Evolutionary conservation across 2,329 filamentous ascomycete genomes (phyloP), one percentile per base, ranked within the genome.

Genomic region (Fusarium concolor): DNA sequence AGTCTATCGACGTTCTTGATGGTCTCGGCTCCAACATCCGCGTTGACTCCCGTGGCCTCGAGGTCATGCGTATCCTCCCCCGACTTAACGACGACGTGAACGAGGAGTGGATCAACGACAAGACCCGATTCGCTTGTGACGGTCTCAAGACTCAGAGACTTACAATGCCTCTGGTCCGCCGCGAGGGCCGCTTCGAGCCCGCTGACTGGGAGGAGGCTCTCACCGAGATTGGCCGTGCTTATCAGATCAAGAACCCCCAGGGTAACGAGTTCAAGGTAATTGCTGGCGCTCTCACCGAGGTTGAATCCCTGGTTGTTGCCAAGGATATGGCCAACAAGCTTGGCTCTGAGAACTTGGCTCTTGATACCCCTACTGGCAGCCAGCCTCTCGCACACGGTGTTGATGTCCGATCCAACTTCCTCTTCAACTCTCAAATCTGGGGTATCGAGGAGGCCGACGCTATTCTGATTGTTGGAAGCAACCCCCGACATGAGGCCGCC

Each of bases 61-160:
- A 98, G 82, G 95, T 99, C 51, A 97, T 99, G 94, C 91, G 96
- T 74, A 87, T 99, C 63, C 78, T 97, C 17, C 96, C 96, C 62
- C 89, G 96, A 74, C 86, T 99, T 65, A 99, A 99, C 79, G 96
- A 99, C 78, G 94, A 98, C 75, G 89, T 99, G 75, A 99, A 99
- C 80, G 96, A 99, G 84, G 96, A 99, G 81, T 99, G 96, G 96
- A 98, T 99, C 80, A 96, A 98, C 81, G 96, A 99, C 85, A 99
- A 98, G 87, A 90, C 93, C 39, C 90, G 96, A 70, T 99, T 98
- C 79, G 95, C 96, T 41, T 97, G 94, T 79, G 96, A 99, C 79
- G 96, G 96, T 49, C 86, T 99, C 71, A 97, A 94, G 87, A 98
- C 95, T 45, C 96, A 99, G 82, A 89, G 96, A 77, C 85, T 99